These are phyloP conservation scores for Aureobasidium namibiae DNA, from an alignment of 2,329 filamentous ascomycete genomes.

Conservation along the genomic window DNA sequence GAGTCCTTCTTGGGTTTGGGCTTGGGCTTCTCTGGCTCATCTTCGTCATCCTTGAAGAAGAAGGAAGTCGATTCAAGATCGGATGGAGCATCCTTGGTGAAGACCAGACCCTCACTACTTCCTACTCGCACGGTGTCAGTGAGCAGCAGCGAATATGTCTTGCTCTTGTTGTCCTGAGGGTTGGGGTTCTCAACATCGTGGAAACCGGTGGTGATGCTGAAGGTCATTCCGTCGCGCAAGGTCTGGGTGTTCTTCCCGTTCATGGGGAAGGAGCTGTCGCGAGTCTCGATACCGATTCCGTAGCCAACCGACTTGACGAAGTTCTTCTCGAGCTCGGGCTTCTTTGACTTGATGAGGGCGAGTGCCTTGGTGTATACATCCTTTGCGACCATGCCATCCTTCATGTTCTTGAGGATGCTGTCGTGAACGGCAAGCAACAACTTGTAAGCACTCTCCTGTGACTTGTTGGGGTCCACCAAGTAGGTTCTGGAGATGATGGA, in stretches of 20 bases:
- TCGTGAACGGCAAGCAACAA: slow-evolving; percentile 78
- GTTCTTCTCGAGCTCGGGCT: slow-evolving; percentile 89
- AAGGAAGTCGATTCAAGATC: slow-evolving; percentile 94
- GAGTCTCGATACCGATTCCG: slow-evolving; percentile 86
- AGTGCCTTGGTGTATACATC: slow-evolving; percentile 89
- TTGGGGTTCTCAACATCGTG: slow-evolving; percentile 80
- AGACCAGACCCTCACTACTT: slow-evolving; percentile 68
- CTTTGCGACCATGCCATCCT: slow-evolving; percentile 76
- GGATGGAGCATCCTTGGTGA: slow-evolving; percentile 85
- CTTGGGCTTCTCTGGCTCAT: slow-evolving; percentile 78
- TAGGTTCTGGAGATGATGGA: slow-evolving; percentile 90
- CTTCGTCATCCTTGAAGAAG: slow-evolving; percentile 88
- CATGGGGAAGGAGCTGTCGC: slow-evolving; percentile 72
- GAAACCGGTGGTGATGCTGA: slow-evolving; percentile 83
- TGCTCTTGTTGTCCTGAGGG: slow-evolving; percentile 82
- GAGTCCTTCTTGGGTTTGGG: slow-evolving; percentile 77
- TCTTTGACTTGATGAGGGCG: slow-evolving; percentile 73
- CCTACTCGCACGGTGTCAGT: slow-evolving; percentile 91
- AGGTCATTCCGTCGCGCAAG: slow-evolving; percentile 94
- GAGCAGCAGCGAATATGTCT: slow-evolving; percentile 79
- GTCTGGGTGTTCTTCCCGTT: slow-evolving; percentile 78
- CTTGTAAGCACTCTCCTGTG: slow-evolving; percentile 90
- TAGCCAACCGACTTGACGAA: slow-evolving; percentile 89
- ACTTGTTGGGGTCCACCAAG: slow-evolving; percentile 92
- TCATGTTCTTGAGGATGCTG: slow-evolving; percentile 80